These are phyloP conservation scores for Arthrobotrys pseudoclavata DNA, from an alignment of 2,329 filamentous ascomycete species.

Conservation along the genomic window DNA sequence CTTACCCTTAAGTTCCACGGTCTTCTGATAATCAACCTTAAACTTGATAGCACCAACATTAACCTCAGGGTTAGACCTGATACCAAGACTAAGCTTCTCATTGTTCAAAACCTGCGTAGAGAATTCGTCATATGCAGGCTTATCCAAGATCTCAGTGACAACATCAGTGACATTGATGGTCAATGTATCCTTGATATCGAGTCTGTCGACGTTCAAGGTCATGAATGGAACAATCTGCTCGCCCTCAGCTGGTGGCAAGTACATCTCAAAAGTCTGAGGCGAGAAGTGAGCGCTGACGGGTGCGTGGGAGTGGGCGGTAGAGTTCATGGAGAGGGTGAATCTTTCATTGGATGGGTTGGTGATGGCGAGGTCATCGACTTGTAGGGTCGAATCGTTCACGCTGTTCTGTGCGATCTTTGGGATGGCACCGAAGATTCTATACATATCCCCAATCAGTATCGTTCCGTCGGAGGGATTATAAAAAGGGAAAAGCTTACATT, in stretches of 20 bases:
- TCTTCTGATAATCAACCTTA: conserved; percentile 73
- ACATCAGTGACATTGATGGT: conserved; percentile 71
- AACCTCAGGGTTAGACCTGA: conserved; percentile 71
- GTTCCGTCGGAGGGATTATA: not conserved
- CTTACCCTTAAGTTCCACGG: conserved; percentile 69
- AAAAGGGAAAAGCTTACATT: conserved; percentile 69
- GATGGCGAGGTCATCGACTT: conserved; percentile 71
- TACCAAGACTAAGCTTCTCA: conserved; percentile 70
- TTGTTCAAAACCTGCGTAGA: conserved; percentile 71
- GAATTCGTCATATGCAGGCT: conserved; percentile 71
- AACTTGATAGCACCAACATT: conserved; percentile 70
- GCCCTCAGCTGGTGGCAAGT: conserved; percentile 69
- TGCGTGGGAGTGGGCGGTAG: conserved; percentile 70
- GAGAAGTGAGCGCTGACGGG: conserved; percentile 67
- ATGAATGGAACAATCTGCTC: conserved; percentile 70
- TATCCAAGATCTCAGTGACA: conserved; percentile 68
- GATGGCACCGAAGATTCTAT: conserved; percentile 72
- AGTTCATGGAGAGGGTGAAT: conserved; percentile 72
- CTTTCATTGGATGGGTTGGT: conserved; percentile 68
- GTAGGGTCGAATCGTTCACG: conserved; percentile 71
- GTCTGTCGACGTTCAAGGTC: conserved; percentile 70
- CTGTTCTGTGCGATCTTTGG: conserved; percentile 73
- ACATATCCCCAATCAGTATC: not conserved
- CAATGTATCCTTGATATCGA: conserved; percentile 69
- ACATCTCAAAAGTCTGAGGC: conserved; percentile 69